Base-by-base conservation (phyloP, 805 yeast species). In the Yarrowia sp. region DNA sequence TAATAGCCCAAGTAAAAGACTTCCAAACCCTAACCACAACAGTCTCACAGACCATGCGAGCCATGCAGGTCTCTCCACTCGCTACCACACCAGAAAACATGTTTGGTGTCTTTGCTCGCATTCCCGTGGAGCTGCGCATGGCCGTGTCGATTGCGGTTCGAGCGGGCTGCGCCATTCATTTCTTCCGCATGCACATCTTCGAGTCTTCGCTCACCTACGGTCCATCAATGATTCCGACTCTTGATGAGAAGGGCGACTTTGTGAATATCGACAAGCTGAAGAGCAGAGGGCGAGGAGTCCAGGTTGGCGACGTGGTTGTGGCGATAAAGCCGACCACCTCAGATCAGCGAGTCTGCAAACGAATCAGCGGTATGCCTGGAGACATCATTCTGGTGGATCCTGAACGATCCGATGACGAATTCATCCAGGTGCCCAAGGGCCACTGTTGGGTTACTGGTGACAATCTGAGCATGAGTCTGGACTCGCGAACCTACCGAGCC, bases 391-490 rank as follows among this genome's bases (percentile, higher is more conserved):
- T 87, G 61, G 79, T 88, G 2, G 97, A 94, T 71, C 62, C 65
- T 12, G 82, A 90, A 42, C 78, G 69, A 24, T 62, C 27, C 7
- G 68, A 68, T 18, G 61, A 60, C 7, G 81, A 82, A 62, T 90
- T 78, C 72, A 84, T 93, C 8, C 78, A 77, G 62, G 92, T 94
- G 0, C 99, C 99, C 0, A 83, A 85, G 66, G 99, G 99, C 2
- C 99, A 94, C 73, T 88, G 90, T 51, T 94, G 98, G 98, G 86
- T 92, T 3, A 90, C 97, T 0, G 99, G 99, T 1, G 99, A 94
- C 70, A 94, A 94, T 70, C 74, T 93, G 63, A 81, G 90, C 25
- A 90, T 86, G 66, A 89, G 97, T 19, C 76, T 92, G 51, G 99
- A 94, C 69, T 90, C 97, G 4, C 78, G 99, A 66, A 83, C 90